Percentiles rank a stretch among this genome's conserved stretches.
These are phyloP conservation scores for Cutaneotrichosporon sp. DNA, from an alignment of 1,284 basidiomycete species.

Conservation along the genomic window DNA sequence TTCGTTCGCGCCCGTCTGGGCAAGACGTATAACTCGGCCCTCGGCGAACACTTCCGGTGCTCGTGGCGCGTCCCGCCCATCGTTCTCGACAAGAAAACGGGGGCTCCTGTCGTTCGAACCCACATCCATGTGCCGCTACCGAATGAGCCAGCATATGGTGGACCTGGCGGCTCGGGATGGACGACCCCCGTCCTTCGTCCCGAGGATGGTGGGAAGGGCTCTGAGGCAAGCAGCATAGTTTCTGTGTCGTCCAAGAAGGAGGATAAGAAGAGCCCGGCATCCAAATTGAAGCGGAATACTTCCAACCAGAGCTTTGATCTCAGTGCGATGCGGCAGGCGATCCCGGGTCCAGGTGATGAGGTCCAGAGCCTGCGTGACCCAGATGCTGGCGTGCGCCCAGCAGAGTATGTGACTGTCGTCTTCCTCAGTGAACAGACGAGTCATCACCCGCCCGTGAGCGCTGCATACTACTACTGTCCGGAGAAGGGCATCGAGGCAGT, in stretches of 20 bases:
- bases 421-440: slow-evolving; percentile 82
- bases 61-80: slow-evolving; percentile 56
- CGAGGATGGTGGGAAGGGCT: slow-evolving; percentile 37
- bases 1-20: slow-evolving; percentile 85
- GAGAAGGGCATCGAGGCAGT: slow-evolving; percentile 64
- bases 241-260: slow-evolving; percentile 34
- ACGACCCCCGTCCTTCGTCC: slow-evolving; percentile 41
- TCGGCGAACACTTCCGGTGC: slow-evolving; percentile 86
- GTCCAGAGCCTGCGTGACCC: slow-evolving; percentile 32
- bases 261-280: neutral
- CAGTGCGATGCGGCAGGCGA: slow-evolving; percentile 18
- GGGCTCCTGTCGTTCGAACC: slow-evolving; percentile 47
- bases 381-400: slow-evolving; percentile 48
- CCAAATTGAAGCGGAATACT: slow-evolving; percentile 4
- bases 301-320: slow-evolving; percentile 16
- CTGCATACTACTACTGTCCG: slow-evolving; percentile 76
- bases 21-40: slow-evolving; percentile 93
- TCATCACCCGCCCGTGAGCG: slow-evolving; percentile 92
- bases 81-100: slow-evolving; percentile 41
- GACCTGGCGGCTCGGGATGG: slow-evolving; percentile 42
- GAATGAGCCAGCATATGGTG: slow-evolving; percentile 43
- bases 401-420: slow-evolving; percentile 58
- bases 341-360: slow-evolving; percentile 45
- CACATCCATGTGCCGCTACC: slow-evolving; percentile 47
- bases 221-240: slow-evolving; percentile 14